A percentile compares a stretch with the other conserved stretches of the same genome.
Evolutionary conservation across 2,329 filamentous ascomycete genomes (phyloP).

Genomic region (Pseudocercospora eumusae): DNA sequence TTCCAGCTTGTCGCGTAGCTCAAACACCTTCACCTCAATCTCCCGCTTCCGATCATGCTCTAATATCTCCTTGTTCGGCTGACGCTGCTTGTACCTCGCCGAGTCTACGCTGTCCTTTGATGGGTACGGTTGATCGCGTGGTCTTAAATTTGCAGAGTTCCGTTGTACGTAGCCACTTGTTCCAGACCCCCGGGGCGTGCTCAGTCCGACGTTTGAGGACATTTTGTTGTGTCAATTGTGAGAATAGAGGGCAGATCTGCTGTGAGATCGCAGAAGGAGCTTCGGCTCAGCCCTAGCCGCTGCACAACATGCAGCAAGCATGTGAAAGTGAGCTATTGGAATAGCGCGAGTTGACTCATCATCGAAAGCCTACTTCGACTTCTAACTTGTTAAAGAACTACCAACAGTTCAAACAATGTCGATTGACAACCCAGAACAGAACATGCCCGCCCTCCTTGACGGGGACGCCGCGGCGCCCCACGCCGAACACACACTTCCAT

Average conservation of each 20-base stretch:
- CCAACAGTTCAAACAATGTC: neutral
- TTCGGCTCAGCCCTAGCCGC: conserved; percentile 2
- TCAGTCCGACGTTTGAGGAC: conserved; percentile 96
- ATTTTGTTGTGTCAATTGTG: conserved; percentile 51
- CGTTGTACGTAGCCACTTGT: conserved; percentile 98
- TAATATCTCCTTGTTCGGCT: conserved; percentile 88
- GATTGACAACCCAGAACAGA: neutral
- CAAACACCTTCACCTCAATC: conserved; percentile 90
- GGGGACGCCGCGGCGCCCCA: conserved; percentile 12
- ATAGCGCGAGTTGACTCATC: conserved; percentile 6
- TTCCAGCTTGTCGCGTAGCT: conserved; percentile 85
- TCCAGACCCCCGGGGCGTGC: conserved; percentile 89
- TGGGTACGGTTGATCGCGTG: conserved; percentile 76
- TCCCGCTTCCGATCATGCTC: conserved; percentile 91
- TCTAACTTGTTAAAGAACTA: neutral
- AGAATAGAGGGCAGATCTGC: neutral
- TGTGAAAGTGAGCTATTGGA: neutral
- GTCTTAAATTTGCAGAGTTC: conserved; percentile 84
- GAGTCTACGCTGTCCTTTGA: conserved; percentile 68
- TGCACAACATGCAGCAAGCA: neutral
- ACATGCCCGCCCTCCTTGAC: conserved; percentile 28
- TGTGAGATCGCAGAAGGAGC: neutral
- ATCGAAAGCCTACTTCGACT: neutral
- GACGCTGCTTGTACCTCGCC: conserved; percentile 72
- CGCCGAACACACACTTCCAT: conserved; percentile 54